Evolutionary conservation across 805 yeast genomes (phyloP).

Genomic region (Nakazawaea ernobii): DNA sequence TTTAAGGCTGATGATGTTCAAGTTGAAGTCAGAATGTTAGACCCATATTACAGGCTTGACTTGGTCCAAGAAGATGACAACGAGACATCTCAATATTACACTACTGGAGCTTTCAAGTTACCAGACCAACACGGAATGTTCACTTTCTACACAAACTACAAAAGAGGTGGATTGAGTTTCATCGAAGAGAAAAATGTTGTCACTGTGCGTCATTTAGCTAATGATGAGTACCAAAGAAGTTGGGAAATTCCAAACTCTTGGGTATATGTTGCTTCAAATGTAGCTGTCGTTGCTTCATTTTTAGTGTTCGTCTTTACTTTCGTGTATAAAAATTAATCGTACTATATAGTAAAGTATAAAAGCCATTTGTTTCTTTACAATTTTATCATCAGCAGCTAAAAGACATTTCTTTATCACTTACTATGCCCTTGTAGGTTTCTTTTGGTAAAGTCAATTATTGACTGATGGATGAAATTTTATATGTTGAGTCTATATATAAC

Average conservation of each 20-base stretch:
- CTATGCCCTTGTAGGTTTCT: too few species aligned
- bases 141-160: conserved; percentile 74
- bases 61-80: conserved; percentile 38
- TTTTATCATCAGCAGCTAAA: too few species aligned
- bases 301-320: conserved; percentile 66
- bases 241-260: conserved; percentile 92
- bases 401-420: too few species aligned
- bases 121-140: conserved; percentile 99
- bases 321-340: conserved; percentile 26
- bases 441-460: too few species aligned
- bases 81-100: conserved; percentile 42
- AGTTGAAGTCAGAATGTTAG: conserved; percentile 82
- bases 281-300: conserved; percentile 71
- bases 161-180: conserved; percentile 69
- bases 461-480: too few species aligned
- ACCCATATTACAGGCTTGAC: conserved; percentile 86
- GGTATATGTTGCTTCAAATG: conserved; percentile 77
- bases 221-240: conserved; percentile 89
- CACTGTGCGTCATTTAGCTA: conserved; percentile 89
- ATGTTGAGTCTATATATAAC: too few species aligned
- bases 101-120: conserved; percentile 49
- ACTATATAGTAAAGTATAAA: background rate
- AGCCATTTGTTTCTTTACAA: background rate
- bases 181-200: conserved; percentile 62
- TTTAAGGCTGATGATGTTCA: conserved; percentile 61